These are phyloP conservation scores for Rhizopogon sp. DNA, from an alignment of 768 basidiomycete species.

Conservation along the genomic window DNA sequence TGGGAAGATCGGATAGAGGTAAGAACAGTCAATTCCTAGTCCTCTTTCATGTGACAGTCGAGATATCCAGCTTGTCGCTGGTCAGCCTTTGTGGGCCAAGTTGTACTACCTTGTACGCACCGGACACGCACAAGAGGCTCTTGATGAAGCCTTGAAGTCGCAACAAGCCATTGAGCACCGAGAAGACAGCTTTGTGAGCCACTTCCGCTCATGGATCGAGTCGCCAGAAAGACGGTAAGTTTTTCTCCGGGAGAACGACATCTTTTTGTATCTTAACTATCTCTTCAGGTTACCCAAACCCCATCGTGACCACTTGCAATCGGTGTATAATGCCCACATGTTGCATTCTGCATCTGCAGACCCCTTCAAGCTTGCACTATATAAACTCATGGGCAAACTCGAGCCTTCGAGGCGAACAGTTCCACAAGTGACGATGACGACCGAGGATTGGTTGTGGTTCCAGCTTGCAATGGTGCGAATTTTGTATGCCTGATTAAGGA, in stretches of 20 bases:
- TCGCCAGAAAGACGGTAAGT: conserved; percentile 72
- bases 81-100: conserved; percentile 90
- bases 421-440: conserved; percentile 80
- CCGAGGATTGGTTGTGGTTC: conserved; percentile 99
- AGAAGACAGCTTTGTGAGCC: conserved; percentile 78
- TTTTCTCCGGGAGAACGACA: not conserved
- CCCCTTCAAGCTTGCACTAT: conserved; percentile 93
- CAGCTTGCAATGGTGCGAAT: conserved; percentile 75
- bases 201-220: conserved; percentile 81
- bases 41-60: not conserved
- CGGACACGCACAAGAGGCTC: conserved; percentile 76
- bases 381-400: conserved; percentile 91
- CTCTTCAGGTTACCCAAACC: conserved; percentile 56
- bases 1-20: conserved; percentile 92
- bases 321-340: conserved; percentile 83
- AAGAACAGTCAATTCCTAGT: conserved; percentile 11
- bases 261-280: not conserved
- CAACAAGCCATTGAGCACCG: conserved; percentile 70
- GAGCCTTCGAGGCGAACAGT: conserved; percentile 79
- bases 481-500: not conserved
- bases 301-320: conserved; percentile 76
- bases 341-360: conserved; percentile 83
- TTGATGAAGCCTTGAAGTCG: conserved; percentile 66
- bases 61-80: conserved; percentile 65
- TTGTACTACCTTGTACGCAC: conserved; percentile 89